Conservation (phyloP, 805 yeast species). For the Saccharomycopsis sp. region DNA sequence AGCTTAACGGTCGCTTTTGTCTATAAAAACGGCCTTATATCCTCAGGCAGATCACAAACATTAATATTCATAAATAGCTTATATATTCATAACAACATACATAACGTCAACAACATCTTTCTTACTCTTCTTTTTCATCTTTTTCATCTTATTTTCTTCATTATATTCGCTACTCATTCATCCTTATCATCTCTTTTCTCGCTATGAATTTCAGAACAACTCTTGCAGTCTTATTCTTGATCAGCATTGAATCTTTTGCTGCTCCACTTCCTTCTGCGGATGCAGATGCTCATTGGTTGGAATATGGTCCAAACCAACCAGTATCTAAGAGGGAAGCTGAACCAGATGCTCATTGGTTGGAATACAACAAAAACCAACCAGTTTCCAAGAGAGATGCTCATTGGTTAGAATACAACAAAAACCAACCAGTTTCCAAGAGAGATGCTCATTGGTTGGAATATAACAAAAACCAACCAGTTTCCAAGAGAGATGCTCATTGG, state of each 20-base stretch:
- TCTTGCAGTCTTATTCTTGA: background rate
- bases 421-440: constrained; percentile 16
- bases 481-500: constrained; percentile 14
- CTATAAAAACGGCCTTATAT: background rate
- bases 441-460: constrained; percentile 12
- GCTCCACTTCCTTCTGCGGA: background rate
- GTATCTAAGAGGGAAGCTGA: constrained; percentile 16
- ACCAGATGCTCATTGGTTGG: constrained; percentile 10
- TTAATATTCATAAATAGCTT: no score
- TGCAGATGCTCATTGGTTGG: constrained; percentile 7
- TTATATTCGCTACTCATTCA: background rate
- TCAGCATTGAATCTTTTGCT: background rate
- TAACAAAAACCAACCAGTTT: constrained; percentile 9
- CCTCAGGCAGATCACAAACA: background rate
- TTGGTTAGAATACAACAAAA: constrained; percentile 6
- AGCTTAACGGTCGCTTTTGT: background rate
- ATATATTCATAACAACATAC: background rate
- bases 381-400: constrained; percentile 14
- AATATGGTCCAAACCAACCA: constrained; percentile 9
- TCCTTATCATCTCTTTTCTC: background rate
- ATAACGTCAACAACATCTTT: no score
- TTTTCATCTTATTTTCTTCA: no score
- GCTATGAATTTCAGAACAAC: background rate
- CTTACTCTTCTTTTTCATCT: no score
- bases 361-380: constrained; percentile 11